These are phyloP conservation scores for Sergeia podlipaevii DNA, from an alignment of 208 protist species.

Conservation along the genomic window DNA sequence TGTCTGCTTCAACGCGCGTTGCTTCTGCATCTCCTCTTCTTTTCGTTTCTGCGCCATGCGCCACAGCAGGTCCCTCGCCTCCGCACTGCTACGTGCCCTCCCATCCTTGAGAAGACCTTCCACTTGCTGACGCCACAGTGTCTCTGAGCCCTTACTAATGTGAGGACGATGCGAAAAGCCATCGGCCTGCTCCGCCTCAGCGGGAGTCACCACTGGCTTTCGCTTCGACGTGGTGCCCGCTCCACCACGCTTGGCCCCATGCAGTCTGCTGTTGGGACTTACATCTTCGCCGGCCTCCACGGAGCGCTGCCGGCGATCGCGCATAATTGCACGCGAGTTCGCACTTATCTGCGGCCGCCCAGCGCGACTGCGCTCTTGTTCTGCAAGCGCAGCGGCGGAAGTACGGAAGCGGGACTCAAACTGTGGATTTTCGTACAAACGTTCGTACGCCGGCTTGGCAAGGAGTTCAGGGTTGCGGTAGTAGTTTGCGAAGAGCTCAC, in stretches of 20 bases:
- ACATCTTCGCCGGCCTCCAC: slow-evolving; percentile 5
- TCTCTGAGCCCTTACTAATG: slow-evolving; percentile 33
- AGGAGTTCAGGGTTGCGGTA: slow-evolving; percentile 28
- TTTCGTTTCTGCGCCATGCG: slow-evolving; percentile 40
- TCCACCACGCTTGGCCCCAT: neutral
- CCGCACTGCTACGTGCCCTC: slow-evolving; percentile 20
- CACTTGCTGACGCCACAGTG: slow-evolving; percentile 49
- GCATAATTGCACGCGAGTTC: slow-evolving; percentile 40
- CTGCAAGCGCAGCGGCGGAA: neutral
- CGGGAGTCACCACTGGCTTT: slow-evolving; percentile 32
- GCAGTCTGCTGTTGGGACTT: slow-evolving; percentile 23
- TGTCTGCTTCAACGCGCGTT: slow-evolving; percentile 17
- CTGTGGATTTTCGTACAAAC: slow-evolving; percentile 42
- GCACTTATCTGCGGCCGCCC: slow-evolving; percentile 32
- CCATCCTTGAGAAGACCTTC: slow-evolving; percentile 37
- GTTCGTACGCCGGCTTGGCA: slow-evolving; percentile 23
- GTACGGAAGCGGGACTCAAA: slow-evolving; percentile 24
- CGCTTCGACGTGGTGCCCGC: slow-evolving; percentile 11
- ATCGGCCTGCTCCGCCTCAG: slow-evolving; percentile 22
- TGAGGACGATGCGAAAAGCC: slow-evolving; percentile 47
- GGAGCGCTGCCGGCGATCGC: slow-evolving; percentile 21
- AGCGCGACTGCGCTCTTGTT: slow-evolving; percentile 10
- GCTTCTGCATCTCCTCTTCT: slow-evolving; percentile 24
- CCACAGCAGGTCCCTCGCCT: slow-evolving; percentile 64
- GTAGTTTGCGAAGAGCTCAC: slow-evolving; percentile 32